Evolutionary conservation across 2,329 filamentous ascomycete genomes (phyloP).

Genomic region (Teratosphaeria nubilosa): DNA sequence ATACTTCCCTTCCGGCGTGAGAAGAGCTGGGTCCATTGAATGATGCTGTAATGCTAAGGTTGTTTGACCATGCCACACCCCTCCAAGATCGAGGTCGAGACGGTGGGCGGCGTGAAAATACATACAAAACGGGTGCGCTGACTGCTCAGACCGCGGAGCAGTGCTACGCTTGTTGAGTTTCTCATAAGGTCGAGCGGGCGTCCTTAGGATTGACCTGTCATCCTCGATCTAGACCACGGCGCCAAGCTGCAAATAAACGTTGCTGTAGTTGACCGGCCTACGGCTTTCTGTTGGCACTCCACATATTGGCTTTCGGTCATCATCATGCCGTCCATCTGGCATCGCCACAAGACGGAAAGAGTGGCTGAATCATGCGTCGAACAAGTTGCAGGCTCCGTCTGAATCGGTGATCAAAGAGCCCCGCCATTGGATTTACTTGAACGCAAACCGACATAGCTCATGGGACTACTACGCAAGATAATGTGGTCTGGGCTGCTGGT

Average conservation of each 20-base stretch:
- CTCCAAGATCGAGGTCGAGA: not conserved
- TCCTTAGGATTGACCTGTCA: not conserved
- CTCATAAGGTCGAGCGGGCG: too few species aligned
- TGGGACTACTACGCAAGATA: too few species aligned
- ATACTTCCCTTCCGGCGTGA: not conserved
- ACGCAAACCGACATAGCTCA: too few species aligned
- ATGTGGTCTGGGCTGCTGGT: too few species aligned
- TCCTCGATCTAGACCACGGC: not conserved
- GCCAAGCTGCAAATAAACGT: not conserved
- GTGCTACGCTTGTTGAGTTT: too few species aligned
- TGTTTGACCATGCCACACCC: not conserved
- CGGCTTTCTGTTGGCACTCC: not conserved
- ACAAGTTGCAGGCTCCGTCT: not conserved
- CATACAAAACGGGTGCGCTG: not conserved
- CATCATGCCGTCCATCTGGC: not conserved
- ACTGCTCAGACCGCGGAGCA: not conserved
- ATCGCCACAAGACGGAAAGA: not conserved
- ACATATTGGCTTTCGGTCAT: not conserved
- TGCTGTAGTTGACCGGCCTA: not conserved
- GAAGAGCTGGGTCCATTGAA: not conserved
- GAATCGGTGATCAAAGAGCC: not conserved
- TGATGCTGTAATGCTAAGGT: not conserved
- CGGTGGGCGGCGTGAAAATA: not conserved
- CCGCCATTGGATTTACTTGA: too few species aligned
- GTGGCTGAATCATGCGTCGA: not conserved